Evolutionary conservation across 352 stramenopile species (phyloP).

Genomic region (Phytophthora tubulina): DNA sequence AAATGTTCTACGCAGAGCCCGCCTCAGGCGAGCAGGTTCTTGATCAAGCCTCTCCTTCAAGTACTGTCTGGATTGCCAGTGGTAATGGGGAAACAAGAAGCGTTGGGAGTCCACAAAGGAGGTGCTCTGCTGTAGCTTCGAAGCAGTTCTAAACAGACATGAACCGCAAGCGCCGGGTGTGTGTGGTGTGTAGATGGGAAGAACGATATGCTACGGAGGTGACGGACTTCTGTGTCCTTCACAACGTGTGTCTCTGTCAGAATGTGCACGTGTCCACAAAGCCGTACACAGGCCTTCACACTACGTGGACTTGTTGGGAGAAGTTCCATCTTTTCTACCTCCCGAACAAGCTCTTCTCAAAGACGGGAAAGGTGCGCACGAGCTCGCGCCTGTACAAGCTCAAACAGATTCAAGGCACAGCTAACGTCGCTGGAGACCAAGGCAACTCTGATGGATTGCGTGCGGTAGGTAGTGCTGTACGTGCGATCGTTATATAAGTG

Average conservation of each 20-base stretch:
- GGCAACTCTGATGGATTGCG: background rate
- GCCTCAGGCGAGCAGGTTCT: too few relatives aligned
- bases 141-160: too few relatives aligned
- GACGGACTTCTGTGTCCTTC: too few relatives aligned
- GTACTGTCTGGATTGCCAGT: too few relatives aligned
- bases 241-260: conserved; percentile 24
- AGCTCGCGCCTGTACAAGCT: conserved; percentile 8
- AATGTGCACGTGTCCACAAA: conserved; percentile 11
- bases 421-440: background rate
- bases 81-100: too few relatives aligned
- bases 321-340: conserved; percentile 31
- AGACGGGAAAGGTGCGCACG: conserved; percentile 4
- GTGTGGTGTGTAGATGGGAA: too few relatives aligned
- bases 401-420: background rate
- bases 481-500: background rate
- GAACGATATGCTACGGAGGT: too few relatives aligned
- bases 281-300: conserved; percentile 13
- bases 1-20: too few relatives aligned
- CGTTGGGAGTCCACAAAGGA: too few relatives aligned
- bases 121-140: too few relatives aligned
- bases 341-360: conserved; percentile 7
- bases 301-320: conserved; percentile 30
- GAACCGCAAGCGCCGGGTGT: too few relatives aligned
- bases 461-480: background rate
- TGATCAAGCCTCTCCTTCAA: too few relatives aligned